Conservation (phyloP, 805 yeast species). For the Debaryomyces hansenii region DNA sequence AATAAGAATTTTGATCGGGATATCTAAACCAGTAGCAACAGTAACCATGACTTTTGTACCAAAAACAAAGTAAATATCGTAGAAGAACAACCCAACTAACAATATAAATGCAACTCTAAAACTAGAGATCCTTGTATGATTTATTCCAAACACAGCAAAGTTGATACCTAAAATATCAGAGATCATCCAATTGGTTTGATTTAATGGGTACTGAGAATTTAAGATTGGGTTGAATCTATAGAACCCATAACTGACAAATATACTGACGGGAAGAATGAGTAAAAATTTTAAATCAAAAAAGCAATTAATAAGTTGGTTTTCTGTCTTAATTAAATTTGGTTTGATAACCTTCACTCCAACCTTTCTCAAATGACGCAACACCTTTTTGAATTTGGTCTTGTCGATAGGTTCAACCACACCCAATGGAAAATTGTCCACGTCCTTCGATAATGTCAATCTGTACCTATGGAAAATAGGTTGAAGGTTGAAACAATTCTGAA, state of each 20-base stretch:
- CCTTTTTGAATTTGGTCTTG: slow-evolving; percentile 8
- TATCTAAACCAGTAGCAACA: slow-evolving; percentile 55
- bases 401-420: slow-evolving; percentile 31
- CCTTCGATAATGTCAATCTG: slow-evolving; percentile 41
- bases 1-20: slow-evolving; percentile 53
- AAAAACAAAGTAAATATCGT: slow-evolving; percentile 70
- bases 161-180: slow-evolving; percentile 43
- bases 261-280: slow-evolving; percentile 14
- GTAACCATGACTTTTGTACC: slow-evolving; percentile 59
- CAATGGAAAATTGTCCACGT: slow-evolving; percentile 30
- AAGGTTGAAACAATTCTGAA: not conserved
- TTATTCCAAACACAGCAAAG: slow-evolving; percentile 46
- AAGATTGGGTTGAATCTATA: slow-evolving; percentile 7
- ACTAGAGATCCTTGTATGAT: slow-evolving; percentile 36
- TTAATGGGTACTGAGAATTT: slow-evolving; percentile 5
- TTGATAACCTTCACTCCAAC: slow-evolving; percentile 13
- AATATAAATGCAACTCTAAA: slow-evolving; percentile 48
- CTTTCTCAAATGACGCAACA: slow-evolving; percentile 10
- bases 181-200: slow-evolving; percentile 15
- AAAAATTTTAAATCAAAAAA: slow-evolving; percentile 21
- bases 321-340: slow-evolving; percentile 25
- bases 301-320: slow-evolving; percentile 16
- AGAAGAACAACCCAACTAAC: slow-evolving; percentile 51
- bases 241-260: slow-evolving; percentile 4
- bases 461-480: slow-evolving; percentile 34